These are phyloP conservation scores for Lizonia empirigonia DNA, from an alignment of 2,329 filamentous ascomycete genomes.

Conservation along the genomic window DNA sequence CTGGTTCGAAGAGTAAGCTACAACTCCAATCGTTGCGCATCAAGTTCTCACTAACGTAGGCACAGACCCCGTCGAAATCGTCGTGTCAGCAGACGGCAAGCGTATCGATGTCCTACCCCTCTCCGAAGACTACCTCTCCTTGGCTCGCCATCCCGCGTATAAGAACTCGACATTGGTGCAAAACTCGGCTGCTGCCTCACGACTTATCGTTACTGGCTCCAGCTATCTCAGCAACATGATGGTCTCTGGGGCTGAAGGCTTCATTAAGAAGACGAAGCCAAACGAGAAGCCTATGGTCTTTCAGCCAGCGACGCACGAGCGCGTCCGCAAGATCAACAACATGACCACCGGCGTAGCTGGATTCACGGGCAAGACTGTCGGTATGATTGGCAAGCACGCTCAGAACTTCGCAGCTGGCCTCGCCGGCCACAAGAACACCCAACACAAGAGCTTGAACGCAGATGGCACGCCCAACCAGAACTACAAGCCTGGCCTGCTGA, in stretches of 20 bases:
- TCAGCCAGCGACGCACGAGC: constrained; percentile 79
- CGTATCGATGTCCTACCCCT: constrained; percentile 72
- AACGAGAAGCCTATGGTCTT: constrained; percentile 84
- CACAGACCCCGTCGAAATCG: constrained; percentile 78
- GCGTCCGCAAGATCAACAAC: constrained; percentile 87
- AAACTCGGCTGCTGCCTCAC: constrained; percentile 84
- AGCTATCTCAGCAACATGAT: constrained; percentile 78
- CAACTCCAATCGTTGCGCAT: constrained; percentile 7
- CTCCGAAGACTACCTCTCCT: constrained; percentile 72
- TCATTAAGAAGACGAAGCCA: constrained; percentile 80
- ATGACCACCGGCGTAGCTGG: constrained; percentile 80
- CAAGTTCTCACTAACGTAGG: constrained; percentile 29
- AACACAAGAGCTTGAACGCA: constrained; percentile 68
- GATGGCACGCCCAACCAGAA: constrained; percentile 67
- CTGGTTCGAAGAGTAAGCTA: constrained; percentile 84
- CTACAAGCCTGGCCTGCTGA: constrained; percentile 90
- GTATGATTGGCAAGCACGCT: constrained; percentile 79
- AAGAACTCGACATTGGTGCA: constrained; percentile 84
- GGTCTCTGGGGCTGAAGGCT: constrained; percentile 76
- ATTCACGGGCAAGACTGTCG: constrained; percentile 83
- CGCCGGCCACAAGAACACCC: constrained; percentile 64
- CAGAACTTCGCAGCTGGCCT: constrained; percentile 87
- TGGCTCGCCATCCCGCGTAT: constrained; percentile 88
- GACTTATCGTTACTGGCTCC: constrained; percentile 88
- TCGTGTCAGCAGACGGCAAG: constrained; percentile 71